A percentile compares a stretch with the other conserved stretches of the same genome.
Evolutionary conservation across 305 asterid species (phyloP).

Genomic region (Rubia peregrina): DNA sequence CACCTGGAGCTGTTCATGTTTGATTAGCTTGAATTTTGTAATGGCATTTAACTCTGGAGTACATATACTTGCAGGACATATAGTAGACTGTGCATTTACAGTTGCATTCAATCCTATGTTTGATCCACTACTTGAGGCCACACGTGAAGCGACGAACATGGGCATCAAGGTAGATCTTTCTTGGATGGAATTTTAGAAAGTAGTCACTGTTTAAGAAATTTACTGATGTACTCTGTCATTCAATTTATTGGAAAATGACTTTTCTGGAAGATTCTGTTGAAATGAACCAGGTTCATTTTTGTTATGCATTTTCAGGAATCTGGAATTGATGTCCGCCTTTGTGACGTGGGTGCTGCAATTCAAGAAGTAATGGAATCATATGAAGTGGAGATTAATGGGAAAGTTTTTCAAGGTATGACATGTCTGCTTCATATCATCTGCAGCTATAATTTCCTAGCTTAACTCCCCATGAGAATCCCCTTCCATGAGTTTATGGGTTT

Average conservation of each 20-base stretch:
- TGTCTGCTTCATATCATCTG: background rate
- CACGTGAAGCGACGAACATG: slow-evolving; percentile 92
- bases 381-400: slow-evolving; percentile 96
- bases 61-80: slow-evolving; percentile 54
- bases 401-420: slow-evolving; percentile 66
- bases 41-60: slow-evolving; percentile 19
- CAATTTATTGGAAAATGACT: background rate
- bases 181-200: slow-evolving; percentile 7
- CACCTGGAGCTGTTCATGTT: background rate
- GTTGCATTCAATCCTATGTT: slow-evolving; percentile 97
- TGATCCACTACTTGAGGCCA: slow-evolving; percentile 87
- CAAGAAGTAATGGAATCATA: slow-evolving; percentile 99
- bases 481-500: background rate
- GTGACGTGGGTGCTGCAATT: slow-evolving; percentile 98
- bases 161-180: slow-evolving; percentile 74
- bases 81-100: slow-evolving; percentile 93
- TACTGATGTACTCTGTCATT: background rate
- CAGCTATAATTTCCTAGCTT: background rate
- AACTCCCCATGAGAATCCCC: background rate
- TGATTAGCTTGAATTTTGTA: background rate
- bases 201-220: background rate
- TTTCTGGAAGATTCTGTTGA: background rate
- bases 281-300: slow-evolving; percentile 1
- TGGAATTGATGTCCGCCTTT: slow-evolving; percentile 90
- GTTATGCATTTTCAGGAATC: slow-evolving; percentile 52